Base-by-base conservation (phyloP, 805 yeast genomes). In the Ascoidea rubescens region DNA sequence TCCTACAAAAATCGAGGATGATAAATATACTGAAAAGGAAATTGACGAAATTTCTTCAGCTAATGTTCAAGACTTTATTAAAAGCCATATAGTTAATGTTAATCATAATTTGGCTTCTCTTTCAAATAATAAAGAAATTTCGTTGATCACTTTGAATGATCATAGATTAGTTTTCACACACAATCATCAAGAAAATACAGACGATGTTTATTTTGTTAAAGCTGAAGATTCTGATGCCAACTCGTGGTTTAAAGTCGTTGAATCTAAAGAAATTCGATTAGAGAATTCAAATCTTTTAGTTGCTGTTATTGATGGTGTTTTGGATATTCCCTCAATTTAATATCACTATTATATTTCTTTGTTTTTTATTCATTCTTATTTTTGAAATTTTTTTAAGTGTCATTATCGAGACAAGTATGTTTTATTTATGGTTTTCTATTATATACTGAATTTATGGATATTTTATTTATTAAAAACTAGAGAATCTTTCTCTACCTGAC, bases 61-160 rank as follows among this genome's bases (percentile, higher is more conserved):
- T 14, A 87, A 87, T 63, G 64, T 83, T 43, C 64, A 72, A 51
- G 68, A 69, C 54, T 87, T 84, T 58, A 72, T 87, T 32, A 70
- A 75, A 54, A 75, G 82, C 45, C 96, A 87, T 63, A 67, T 84
- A 32, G 76, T 81, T 31, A 51, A 51, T n/a, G n/a, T 21, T 8
- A 48, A 45, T 42, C 45, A 32, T 4, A 12, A 47, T n/a, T 5
- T 33, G 5, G 12, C 28, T 33, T 30, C 5, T 7, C 33, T 16
- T 43, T 6, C 10, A 31, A 4, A 46, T 52, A 48, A 16, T n/a
- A 17, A 49, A 46, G 14, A 8, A 37, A 37, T 37, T 10, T 21
- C 28, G 3, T 21, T 21, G 28, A 21, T 21, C 28, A 21, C 28
- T 21, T 21, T 21, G 28, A 21, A 21, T 21, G 28, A 21, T 21